Evolutionary conservation across 495 filamentous ascomycete genomes (phyloP).

Genomic region (Daldinia loculata): DNA sequence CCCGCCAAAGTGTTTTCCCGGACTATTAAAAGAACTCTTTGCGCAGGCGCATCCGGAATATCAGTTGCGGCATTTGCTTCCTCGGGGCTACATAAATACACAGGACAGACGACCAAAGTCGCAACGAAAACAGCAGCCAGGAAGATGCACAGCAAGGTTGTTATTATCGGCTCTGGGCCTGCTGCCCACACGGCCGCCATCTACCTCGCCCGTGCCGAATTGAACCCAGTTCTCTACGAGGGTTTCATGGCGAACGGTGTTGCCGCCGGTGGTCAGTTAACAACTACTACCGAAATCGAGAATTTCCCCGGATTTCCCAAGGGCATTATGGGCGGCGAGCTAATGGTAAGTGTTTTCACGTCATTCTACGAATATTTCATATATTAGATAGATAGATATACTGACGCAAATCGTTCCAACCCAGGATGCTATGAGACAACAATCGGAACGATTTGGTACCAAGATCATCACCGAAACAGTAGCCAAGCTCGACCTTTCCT

Average conservation of each 20-base stretch:
- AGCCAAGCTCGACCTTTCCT: conserved; percentile 82
- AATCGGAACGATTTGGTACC: conserved; percentile 91
- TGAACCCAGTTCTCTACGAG: conserved; percentile 93
- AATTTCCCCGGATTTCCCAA: conserved; percentile 96
- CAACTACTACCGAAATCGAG: conserved; percentile 97
- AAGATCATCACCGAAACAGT: conserved; percentile 92
- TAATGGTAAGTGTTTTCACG: conserved; percentile 70
- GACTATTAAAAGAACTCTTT: conserved; percentile 63
- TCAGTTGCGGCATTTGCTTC: conserved; percentile 68
- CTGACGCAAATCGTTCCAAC: not conserved
- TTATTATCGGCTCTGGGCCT: conserved; percentile 92
- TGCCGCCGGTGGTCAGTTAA: conserved; percentile 94
- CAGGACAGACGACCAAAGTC: conserved; percentile 65
- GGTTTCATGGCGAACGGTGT: conserved; percentile 97
- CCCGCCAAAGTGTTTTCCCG: conserved; percentile 88
- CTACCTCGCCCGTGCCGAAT: conserved; percentile 92
- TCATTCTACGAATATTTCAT: not conserved
- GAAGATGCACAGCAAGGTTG: conserved; percentile 83
- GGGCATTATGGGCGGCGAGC: conserved; percentile 80
- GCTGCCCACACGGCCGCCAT: conserved; percentile 97
- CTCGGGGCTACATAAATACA: conserved; percentile 70
- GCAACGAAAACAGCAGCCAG: conserved; percentile 53
- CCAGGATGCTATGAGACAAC: conserved; percentile 87
- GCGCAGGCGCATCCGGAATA: conserved; percentile 67
- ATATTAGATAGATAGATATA: not conserved